Base-by-base conservation (phyloP, 2,329 filamentous ascomycete species). In the Fusarium chlamydosporum region DNA sequence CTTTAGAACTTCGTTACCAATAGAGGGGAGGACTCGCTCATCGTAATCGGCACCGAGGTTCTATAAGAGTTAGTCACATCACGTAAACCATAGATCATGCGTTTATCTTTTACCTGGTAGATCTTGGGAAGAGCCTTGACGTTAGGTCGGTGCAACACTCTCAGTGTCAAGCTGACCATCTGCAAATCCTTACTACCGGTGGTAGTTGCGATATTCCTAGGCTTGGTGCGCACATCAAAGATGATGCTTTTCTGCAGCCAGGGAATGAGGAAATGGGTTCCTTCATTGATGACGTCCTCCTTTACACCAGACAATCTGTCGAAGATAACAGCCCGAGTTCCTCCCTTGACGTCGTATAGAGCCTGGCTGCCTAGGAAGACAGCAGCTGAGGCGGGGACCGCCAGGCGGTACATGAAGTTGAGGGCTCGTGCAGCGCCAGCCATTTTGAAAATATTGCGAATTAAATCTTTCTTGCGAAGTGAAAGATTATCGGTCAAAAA, bases 1-100 rank as follows among this genome's bases (percentile, higher is more conserved):
- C 86, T 99, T 99, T 79, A 99, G 90, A 75, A 99, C 96, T 89
- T 99, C 96, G 85, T 99, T 99, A 76, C 96, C 96, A 82, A 99
- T 99, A 72, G 94, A 97, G 48, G 96, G 96, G 75, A 99, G 91
- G 61, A 99, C 96, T 81, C 96, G 89, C 88, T 99, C 96, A 80
- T 99, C 96, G 85, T 99, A 99, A 81, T 99, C 96, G 84, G 91
- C 92, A 78, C 96, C 96, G 80, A 99, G 95, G 79, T 94, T 96
- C 95, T 98, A 72, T 26, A 45, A 20, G 15, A 12, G 52, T 74
- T 43, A 75, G 72, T 16, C 43, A 38, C 23, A 16, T 23, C 13
- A 12, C n/a, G 18, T 10, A 13, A 23, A 53, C 15, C 4, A n/a
- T 3, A 9, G 15, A 13, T 18, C 8, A 7, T 16, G 5, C 40